phyloP scores from a whole-genome alignment of 192 early-diverging fungal species.

The Chytriomyces sp. region DNA sequence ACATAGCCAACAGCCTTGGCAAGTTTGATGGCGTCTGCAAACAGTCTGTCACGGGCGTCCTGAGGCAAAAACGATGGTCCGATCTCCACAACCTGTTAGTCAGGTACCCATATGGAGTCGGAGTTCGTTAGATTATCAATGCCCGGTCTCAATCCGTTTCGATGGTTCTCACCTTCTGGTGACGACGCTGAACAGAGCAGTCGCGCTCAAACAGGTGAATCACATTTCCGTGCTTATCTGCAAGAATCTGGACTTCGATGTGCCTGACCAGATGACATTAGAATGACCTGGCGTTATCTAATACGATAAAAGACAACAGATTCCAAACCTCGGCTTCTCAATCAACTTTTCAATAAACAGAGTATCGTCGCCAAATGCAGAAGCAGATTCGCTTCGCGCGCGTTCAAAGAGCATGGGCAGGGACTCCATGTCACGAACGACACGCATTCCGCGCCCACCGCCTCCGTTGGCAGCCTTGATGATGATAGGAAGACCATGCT shows the following conservation, averaged over 20 bases:
- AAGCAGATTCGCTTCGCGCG: slow-evolving; percentile 83
- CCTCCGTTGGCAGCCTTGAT: slow-evolving; percentile 98
- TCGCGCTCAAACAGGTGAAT: slow-evolving; percentile 94
- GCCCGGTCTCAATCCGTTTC: slow-evolving; percentile 76
- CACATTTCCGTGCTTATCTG: slow-evolving; percentile 79
- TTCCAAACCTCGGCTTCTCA: slow-evolving; percentile 67
- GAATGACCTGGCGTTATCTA: background rate
- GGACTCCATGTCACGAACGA: slow-evolving; percentile 73
- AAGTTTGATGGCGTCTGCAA: slow-evolving; percentile 89
- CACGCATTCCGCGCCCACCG: slow-evolving; percentile 95
- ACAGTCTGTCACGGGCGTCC: slow-evolving; percentile 72
- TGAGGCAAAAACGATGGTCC: slow-evolving; percentile 32
- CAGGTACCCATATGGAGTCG: too few relatives aligned
- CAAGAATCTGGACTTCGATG: slow-evolving; percentile 97
- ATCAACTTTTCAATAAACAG: slow-evolving; percentile 94
- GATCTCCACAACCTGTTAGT: slow-evolving; percentile 23
- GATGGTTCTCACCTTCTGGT: slow-evolving; percentile 85
- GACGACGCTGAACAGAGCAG: slow-evolving; percentile 95
- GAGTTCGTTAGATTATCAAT: slow-evolving; percentile 1
- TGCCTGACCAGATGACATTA: slow-evolving; percentile 48
- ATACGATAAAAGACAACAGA: background rate
- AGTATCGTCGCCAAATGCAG: slow-evolving; percentile 95
- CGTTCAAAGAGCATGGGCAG: slow-evolving; percentile 81
- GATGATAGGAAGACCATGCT: slow-evolving; percentile 90
- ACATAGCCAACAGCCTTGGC: slow-evolving; percentile 86